phyloP scores from a whole-genome alignment of 495 filamentous ascomycete species.

The Neohortaea acidophila region DNA sequence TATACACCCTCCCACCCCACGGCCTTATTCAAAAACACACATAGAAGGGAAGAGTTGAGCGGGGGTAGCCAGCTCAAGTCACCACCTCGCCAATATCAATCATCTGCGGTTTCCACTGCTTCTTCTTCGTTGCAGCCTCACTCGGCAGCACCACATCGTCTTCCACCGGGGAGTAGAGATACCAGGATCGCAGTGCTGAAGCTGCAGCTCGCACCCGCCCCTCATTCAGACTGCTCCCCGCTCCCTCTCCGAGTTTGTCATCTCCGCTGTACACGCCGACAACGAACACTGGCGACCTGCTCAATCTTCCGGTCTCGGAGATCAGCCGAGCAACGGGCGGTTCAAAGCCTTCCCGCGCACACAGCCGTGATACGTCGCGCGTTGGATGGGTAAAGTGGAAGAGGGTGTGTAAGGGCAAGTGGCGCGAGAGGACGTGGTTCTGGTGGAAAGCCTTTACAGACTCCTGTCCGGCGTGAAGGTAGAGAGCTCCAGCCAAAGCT shows the following conservation, averaged over 20 bases:
- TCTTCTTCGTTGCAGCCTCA: conserved; percentile 36
- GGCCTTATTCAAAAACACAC: too few species aligned
- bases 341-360: conserved; percentile 78
- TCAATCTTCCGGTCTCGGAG: conserved; percentile 72
- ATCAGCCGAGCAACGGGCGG: conserved; percentile 71
- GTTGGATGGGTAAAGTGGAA: conserved; percentile 75
- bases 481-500: conserved; percentile 68
- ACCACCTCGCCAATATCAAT: conserved; percentile 86
- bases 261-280: conserved; percentile 81
- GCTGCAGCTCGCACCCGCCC: conserved; percentile 67
- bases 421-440: conserved; percentile 65
- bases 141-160: conserved; percentile 52
- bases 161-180: conserved; percentile 69
- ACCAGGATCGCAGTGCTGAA: conserved; percentile 80
- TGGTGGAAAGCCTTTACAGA: conserved; percentile 65
- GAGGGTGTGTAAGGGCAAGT: conserved; percentile 55
- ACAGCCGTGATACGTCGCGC: conserved; percentile 63
- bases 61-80: conserved; percentile 45
- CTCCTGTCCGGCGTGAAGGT: conserved; percentile 57
- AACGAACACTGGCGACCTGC: conserved; percentile 76
- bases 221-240: conserved; percentile 56
- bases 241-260: conserved; percentile 79
- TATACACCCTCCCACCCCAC: too few species aligned
- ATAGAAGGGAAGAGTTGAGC: too few species aligned
- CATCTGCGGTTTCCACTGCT: conserved; percentile 63